Evolutionary conservation across 495 filamentous ascomycete genomes (phyloP), one percentile per base, ranked within the genome.

Genomic region (Xylaria intraflava): DNA sequence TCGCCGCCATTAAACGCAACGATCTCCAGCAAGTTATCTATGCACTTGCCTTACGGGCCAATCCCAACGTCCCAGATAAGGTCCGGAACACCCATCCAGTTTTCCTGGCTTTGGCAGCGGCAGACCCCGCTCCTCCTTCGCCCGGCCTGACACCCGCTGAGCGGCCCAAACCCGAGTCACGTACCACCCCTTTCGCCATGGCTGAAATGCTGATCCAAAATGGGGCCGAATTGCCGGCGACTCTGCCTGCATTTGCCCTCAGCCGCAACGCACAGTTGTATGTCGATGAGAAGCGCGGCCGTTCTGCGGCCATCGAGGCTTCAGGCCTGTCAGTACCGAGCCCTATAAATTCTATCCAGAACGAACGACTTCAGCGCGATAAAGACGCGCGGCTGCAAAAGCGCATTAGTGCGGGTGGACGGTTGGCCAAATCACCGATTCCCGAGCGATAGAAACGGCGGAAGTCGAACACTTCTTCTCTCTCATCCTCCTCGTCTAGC

Each of bases 121-220:
- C 93, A 0, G 93, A 98, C 58, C 93, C 92, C 8, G 89, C 90
- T 17, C 74, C 83, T 0, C 87, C 88, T 0, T 76, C 75, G 24
- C 72, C 74, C n/a, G 57, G 65, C 6, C 64, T 69, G 2, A 60
- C 56, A 2, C 58, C 58, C 11, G n/a, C 63, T 0, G 49, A 50
- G 49, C 42, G 59, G 30, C 44, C 70, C 22, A 56, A 70, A 19
- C 44, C 70, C 0, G 62, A 74, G 12, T 53, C 66, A 14, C 76
- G 75, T 46, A 53, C 62, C 3, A 61, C 74, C 12, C 72, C 78
- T 2, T 98, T 96, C 69, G 86, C 94, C 0, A 73, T 96, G 22
- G 94, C 93, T 24, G 93, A 98, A 70, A 78, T 97, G 44, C 78
- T 98, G 10, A 77, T 97, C 17, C 93, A 96, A 61, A 97, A 97